These are phyloP conservation scores for Dichotomocladium elegans DNA, from an alignment of 371 early-diverging fungal genomes.

Conservation along the genomic window DNA sequence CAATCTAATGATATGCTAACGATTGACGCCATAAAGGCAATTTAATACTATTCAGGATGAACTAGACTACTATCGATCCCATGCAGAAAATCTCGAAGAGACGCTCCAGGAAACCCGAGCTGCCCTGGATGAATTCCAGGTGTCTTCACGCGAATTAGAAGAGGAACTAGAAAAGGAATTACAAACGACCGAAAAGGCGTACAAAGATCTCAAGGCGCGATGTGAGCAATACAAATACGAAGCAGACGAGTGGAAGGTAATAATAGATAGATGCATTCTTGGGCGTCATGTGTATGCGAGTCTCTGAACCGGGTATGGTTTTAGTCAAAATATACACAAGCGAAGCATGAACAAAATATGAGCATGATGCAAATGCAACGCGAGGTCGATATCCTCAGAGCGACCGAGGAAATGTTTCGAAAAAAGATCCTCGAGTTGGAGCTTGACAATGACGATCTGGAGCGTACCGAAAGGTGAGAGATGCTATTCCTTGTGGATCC, in stretches of 20 bases:
- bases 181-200: slow-evolving; percentile 57
- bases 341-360: slow-evolving; percentile 60
- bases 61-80: slow-evolving; percentile 53
- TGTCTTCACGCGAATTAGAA: slow-evolving; percentile 59
- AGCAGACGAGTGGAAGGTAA: slow-evolving; percentile 74
- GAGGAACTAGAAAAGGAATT: slow-evolving; percentile 63
- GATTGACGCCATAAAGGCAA: slow-evolving; percentile 20
- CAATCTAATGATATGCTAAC: neutral
- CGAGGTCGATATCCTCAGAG: slow-evolving; percentile 70
- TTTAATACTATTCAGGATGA: slow-evolving; percentile 53
- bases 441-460: slow-evolving; percentile 77
- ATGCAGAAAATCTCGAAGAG: slow-evolving; percentile 43
- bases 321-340: slow-evolving; percentile 40
- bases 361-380: slow-evolving; percentile 66
- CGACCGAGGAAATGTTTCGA: slow-evolving; percentile 69
- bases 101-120: slow-evolving; percentile 54
- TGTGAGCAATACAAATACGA: slow-evolving; percentile 56
- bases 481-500: too few relatives aligned
- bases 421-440: slow-evolving; percentile 74
- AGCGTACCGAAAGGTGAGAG: slow-evolving; percentile 56
- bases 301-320: neutral
- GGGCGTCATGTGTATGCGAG: neutral
- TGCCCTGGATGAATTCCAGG: slow-evolving; percentile 60
- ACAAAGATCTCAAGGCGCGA: slow-evolving; percentile 56
- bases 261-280: too few relatives aligned